Evolutionary conservation across 2,329 filamentous ascomycete genomes (phyloP).

Genomic region (Fusarium staphyleae): DNA sequence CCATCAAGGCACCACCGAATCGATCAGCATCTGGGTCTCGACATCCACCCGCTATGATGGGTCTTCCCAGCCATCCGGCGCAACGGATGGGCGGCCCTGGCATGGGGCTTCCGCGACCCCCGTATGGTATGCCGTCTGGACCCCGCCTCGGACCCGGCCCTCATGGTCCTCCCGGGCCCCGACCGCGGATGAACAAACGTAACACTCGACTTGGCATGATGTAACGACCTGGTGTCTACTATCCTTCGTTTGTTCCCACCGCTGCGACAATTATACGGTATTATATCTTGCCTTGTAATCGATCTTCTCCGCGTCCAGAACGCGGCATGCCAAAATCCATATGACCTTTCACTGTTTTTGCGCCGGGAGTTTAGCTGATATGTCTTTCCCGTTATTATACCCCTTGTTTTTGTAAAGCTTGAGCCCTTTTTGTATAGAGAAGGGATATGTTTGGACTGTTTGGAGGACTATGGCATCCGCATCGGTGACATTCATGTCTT

Average conservation of each 20-base stretch:
- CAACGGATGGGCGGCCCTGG: slow-evolving; percentile 31
- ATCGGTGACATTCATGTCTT: background rate
- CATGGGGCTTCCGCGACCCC: slow-evolving; percentile 36
- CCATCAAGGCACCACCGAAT: slow-evolving; percentile 24
- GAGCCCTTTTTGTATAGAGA: slow-evolving; percentile 8
- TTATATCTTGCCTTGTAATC: slow-evolving; percentile 30
- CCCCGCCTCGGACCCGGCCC: slow-evolving; percentile 44
- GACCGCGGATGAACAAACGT: slow-evolving; percentile 66
- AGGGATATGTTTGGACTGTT: slow-evolving; percentile 4
- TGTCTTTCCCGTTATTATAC: slow-evolving; percentile 39
- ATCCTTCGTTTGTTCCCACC: slow-evolving; percentile 15
- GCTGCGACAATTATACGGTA: slow-evolving; percentile 26
- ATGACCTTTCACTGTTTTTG: slow-evolving; percentile 23
- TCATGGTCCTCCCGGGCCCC: slow-evolving; percentile 44
- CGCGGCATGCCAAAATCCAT: slow-evolving; percentile 7
- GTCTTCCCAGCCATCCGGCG: slow-evolving; percentile 39
- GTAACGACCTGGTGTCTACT: slow-evolving; percentile 43
- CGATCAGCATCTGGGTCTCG: slow-evolving; percentile 31
- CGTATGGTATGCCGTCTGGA: slow-evolving; percentile 37
- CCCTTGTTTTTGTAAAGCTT: slow-evolving; percentile 23
- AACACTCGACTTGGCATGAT: slow-evolving; percentile 68
- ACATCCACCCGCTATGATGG: slow-evolving; percentile 37
- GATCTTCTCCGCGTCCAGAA: slow-evolving; percentile 10
- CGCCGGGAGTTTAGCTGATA: slow-evolving; percentile 29
- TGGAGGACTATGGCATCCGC: slow-evolving; percentile 4